These are phyloP conservation scores for Xylaria telfairii DNA, from an alignment of 495 filamentous ascomycete species.

Conservation along the genomic window DNA sequence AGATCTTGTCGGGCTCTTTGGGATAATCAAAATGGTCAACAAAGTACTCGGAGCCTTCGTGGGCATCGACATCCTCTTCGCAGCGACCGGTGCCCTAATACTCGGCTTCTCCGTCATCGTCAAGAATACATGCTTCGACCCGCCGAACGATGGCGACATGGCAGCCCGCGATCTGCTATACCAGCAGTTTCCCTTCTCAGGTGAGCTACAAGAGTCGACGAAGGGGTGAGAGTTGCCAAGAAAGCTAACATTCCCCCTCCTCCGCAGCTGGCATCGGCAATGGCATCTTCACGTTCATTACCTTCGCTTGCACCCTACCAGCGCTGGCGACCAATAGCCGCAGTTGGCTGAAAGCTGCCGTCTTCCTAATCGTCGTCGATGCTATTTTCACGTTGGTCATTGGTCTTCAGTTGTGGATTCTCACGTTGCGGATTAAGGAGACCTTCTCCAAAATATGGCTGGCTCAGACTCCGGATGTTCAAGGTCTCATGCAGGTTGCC, in stretches of 20 bases:
- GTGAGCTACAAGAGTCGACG: conserved; percentile 43
- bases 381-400: conserved; percentile 67
- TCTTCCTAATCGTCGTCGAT: conserved; percentile 64
- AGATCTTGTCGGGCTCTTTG: not conserved
- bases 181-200: conserved; percentile 63
- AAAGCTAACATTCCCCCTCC: conserved; percentile 35
- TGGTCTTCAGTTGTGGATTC: conserved; percentile 72
- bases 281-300: conserved; percentile 63
- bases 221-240: not conserved
- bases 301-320: conserved; percentile 62
- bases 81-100: conserved; percentile 66
- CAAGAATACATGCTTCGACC: conserved; percentile 54
- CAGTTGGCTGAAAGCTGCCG: conserved; percentile 64
- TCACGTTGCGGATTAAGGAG: conserved; percentile 66
- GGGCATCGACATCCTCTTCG: conserved; percentile 64
- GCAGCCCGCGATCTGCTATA: conserved; percentile 70
- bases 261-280: conserved; percentile 67
- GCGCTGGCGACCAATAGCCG: conserved; percentile 64
- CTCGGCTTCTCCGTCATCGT: conserved; percentile 66
- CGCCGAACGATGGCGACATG: conserved; percentile 54
- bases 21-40: conserved; percentile 55
- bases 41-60: conserved; percentile 65
- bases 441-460: conserved; percentile 63
- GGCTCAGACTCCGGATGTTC: conserved; percentile 53
- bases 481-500: conserved; percentile 68